A percentile compares a stretch with the other conserved stretches of the same genome.
phyloP scores from a whole-genome alignment of 164 flowering plant species.

The Saururus chinensis region DNA sequence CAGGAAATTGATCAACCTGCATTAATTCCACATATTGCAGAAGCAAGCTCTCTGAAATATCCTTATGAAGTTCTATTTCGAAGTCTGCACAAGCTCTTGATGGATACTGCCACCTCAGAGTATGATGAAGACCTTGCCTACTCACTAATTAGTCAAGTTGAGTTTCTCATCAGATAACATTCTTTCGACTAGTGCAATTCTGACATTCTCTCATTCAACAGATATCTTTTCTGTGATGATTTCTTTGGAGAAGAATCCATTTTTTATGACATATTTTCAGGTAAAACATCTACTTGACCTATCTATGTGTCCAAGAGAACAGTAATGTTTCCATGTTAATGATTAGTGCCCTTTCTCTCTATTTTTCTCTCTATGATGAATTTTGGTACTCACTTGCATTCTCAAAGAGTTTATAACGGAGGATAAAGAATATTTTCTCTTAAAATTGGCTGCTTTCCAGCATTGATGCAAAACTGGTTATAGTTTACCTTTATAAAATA shows the following conservation, averaged over 20 bases:
- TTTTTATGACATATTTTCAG: slow-evolving; percentile 88
- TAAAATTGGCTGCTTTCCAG: too few relatives aligned
- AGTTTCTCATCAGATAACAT: slow-evolving; percentile 4
- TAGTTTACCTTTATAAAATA: too few relatives aligned
- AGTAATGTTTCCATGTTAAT: neutral
- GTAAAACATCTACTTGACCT: slow-evolving; percentile 20
- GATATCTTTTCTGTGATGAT: slow-evolving; percentile 90
- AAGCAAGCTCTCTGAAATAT: slow-evolving; percentile 84
- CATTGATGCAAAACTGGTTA: too few relatives aligned
- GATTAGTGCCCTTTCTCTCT: neutral
- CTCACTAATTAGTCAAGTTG: slow-evolving; percentile 9
- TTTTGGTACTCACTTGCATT: too few relatives aligned
- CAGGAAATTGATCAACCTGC: slow-evolving; percentile 99
- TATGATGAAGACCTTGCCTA: slow-evolving; percentile 13
- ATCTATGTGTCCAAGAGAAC: neutral
- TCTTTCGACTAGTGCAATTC: neutral
- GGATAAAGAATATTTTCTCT: too few relatives aligned
- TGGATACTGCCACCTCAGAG: slow-evolving; percentile 99
- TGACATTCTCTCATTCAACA: slow-evolving; percentile 18
- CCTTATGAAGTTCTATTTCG: slow-evolving; percentile 97
- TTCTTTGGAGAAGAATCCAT: slow-evolving; percentile 92
- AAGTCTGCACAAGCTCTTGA: slow-evolving; percentile 94
- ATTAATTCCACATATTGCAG: slow-evolving; percentile 96
- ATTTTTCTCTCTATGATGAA: neutral
- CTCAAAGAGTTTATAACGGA: too few relatives aligned